Evolutionary conservation across 164 flowering plant genomes (phyloP).

Genomic region (Tetrastigma voinierianum): DNA sequence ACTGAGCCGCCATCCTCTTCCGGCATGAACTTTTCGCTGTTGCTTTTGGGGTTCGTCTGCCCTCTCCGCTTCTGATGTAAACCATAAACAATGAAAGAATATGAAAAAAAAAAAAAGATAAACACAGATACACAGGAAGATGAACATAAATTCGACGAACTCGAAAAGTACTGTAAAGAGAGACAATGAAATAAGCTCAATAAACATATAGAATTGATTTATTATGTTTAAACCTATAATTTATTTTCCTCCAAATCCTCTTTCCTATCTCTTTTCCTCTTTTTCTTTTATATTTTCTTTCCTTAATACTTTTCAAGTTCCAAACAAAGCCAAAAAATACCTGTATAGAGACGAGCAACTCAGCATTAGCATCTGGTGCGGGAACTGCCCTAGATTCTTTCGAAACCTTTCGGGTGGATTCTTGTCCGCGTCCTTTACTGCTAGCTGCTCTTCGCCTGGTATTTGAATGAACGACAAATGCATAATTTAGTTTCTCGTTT

Average conservation of each 20-base stretch:
- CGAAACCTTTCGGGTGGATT: slow-evolving; percentile 33
- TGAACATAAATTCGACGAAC: no score
- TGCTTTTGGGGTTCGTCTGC: slow-evolving; percentile 50
- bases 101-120: not conserved
- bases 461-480: not conserved
- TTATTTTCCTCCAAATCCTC: no score
- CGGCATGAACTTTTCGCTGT: slow-evolving; percentile 48
- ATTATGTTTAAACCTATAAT: no score
- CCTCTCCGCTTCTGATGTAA: slow-evolving; percentile 47
- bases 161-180: no score
- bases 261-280: no score
- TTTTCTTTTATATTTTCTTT: no score
- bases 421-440: slow-evolving; percentile 39
- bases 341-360: slow-evolving; percentile 49
- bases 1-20: slow-evolving; percentile 55
- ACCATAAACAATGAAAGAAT: not conserved
- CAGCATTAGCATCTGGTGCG: slow-evolving; percentile 69
- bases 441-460: slow-evolving; percentile 55
- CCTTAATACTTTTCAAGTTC: no score
- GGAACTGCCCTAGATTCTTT: slow-evolving; percentile 52
- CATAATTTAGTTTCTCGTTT: not conserved
- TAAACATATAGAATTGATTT: no score
- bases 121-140: not conserved
- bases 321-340: no score
- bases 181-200: no score